Base-by-base conservation (phyloP, 257 asterid species). In the Capsicum pubescens region DNA sequence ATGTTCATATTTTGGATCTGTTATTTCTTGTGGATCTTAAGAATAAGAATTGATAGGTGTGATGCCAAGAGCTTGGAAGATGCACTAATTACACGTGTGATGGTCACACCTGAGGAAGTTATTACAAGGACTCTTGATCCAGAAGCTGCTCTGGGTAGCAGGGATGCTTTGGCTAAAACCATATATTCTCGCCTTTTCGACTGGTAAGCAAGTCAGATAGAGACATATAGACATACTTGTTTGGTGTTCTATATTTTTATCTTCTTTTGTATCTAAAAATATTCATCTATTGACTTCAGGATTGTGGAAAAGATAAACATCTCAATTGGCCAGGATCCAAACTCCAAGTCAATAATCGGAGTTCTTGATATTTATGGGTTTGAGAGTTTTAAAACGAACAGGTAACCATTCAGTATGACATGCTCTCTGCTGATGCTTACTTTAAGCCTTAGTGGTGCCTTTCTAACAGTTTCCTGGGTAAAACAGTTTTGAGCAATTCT, bases 291-390 rank as follows among this genome's bases (percentile, higher is more conserved):
- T 71, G 83, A 74, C 79, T 80, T 26, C 94, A 96, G 99, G 99
- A 93, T 96, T 86, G 99, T 96, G 89, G 91, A 94, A 68, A 96
- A 94, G 87, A 96, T 96, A 86, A 96, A 96, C 90, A 86, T 77
- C 82, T 96, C 99, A 86, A 96, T 96, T 89, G 98, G 99, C 83
- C 99, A 96, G 90, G 99, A 96, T 92, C 99, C 98, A 21, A 92
- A 93, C 90, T 92, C 99, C 80, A 94, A 94, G 85, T 93, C 99
- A 84, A 92, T 91, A 83, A 94, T 96, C 21, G 99, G 99, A 82
- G 99, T 96, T 84, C 99, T 96, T 87, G 99, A 96, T 91, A 96
- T 96, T 77, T 96, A 96, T 55, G 99, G 99, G 15, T 96, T 96
- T 87, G 98, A 96, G 90, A 94, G 99, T 90, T 96, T 96, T 87